These are phyloP conservation scores for Blumeria hordei DNA, from an alignment of 2,329 filamentous ascomycete genomes.

Conservation along the genomic window DNA sequence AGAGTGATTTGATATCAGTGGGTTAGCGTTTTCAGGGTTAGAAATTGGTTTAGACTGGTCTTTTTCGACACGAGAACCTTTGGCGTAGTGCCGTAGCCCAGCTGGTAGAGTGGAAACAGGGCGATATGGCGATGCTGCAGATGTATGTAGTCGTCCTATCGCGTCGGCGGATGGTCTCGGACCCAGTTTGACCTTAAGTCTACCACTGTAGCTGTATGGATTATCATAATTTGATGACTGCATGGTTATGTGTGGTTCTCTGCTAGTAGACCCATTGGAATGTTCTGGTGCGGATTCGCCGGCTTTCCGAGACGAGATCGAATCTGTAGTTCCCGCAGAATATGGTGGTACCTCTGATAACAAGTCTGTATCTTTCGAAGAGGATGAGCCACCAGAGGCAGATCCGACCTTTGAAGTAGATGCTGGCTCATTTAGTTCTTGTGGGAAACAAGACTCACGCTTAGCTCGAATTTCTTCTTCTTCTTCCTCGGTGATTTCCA, in stretches of 20 bases:
- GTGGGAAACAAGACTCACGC: constrained; percentile 23
- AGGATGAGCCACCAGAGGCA: constrained; percentile 4
- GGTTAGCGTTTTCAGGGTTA: constrained; percentile 4
- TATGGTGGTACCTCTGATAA: neutral
- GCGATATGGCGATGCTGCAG: constrained; percentile 32
- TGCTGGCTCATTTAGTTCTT: constrained; percentile 22
- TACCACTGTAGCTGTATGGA: constrained; percentile 25
- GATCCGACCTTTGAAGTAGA: constrained; percentile 10
- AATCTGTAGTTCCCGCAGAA: neutral
- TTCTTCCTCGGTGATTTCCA: constrained; percentile 85
- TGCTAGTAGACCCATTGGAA: neutral
- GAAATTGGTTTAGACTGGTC: constrained; percentile 18
- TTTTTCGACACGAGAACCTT: constrained; percentile 28
- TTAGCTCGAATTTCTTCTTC: constrained; percentile 36
- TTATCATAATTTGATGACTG: constrained; percentile 26
- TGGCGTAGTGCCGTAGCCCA: constrained; percentile 48
- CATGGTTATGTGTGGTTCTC: neutral
- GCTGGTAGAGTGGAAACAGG: constrained; percentile 60
- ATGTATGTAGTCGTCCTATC: constrained; percentile 33
- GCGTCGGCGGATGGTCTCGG: constrained; percentile 57
- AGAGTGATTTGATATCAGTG: constrained; percentile 12
- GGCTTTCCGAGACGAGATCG: neutral
- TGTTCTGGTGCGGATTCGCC: neutral
- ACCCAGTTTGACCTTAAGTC: constrained; percentile 71
- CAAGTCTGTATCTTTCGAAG: neutral